phyloP scores from a whole-genome alignment of 2,329 filamentous ascomycete species.

The Annulohypoxylon truncatum region DNA sequence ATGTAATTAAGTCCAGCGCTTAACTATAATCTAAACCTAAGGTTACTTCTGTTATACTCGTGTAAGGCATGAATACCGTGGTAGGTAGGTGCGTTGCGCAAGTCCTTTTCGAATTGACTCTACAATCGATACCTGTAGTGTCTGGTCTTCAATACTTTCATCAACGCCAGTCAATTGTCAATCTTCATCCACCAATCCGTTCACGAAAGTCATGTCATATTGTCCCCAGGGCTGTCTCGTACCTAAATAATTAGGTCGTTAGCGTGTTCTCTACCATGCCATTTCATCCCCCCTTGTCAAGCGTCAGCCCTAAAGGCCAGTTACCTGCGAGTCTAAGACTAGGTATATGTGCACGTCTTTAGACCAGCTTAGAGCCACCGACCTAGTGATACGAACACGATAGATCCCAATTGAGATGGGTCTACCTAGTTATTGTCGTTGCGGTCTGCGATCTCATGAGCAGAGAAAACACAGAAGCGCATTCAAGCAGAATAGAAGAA shows the following conservation, averaged over 20 bases:
- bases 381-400: constrained; percentile 6
- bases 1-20: background rate
- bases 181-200: background rate
- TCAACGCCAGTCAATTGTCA: background rate
- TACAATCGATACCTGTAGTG: too few species aligned
- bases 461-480: background rate
- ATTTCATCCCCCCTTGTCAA: background rate
- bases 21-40: background rate
- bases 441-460: background rate
- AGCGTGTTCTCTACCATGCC: constrained; percentile 1
- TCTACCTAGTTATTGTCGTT: background rate
- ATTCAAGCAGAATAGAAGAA: background rate
- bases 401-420: background rate
- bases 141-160: too few species aligned
- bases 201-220: background rate
- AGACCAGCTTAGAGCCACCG: constrained; percentile 8
- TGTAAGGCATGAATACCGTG: too few species aligned
- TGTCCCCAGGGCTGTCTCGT: background rate
- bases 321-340: constrained; percentile 23
- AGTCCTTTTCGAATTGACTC: background rate
- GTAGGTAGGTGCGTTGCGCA: too few species aligned
- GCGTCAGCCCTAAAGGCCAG: constrained; percentile 22
- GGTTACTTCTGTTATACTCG: background rate
- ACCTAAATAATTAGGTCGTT: background rate
- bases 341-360: background rate